Evolutionary conservation across 2,329 filamentous ascomycete genomes (phyloP), one percentile per base, ranked within the genome.

Genomic region (Plenodomus tracheiphilus): DNA sequence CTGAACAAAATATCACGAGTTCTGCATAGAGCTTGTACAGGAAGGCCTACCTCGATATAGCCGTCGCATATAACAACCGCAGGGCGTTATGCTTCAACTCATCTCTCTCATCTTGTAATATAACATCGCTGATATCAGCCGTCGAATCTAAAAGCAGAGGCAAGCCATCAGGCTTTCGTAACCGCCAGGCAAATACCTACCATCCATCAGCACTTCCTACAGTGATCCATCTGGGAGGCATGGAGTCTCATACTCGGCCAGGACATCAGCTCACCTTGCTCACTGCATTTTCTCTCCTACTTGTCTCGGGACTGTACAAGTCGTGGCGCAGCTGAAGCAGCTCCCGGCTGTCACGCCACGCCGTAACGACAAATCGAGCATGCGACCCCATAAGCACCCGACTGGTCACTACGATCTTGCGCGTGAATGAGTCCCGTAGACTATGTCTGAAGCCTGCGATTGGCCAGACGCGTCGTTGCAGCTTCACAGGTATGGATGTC

Each of bases 131-230:
- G 50, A 94, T 77, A 54, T 91, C 80, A 2, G 86, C 87, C 36
- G 89, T 92, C 30, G 86, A 88, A 73, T 93, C 89, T 45, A 93
- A 82, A 72, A 91, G 79, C 74, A 93, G 87, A 46, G 89, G 89
- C 53, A 91, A 46, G 15, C 54, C 54, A 34, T 68, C 65, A n/a
- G 54, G 47, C 42, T 66, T 65, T 17, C 68, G 58, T 18, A 56
- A 40, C 39, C 65, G 55, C 69, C 69, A 72, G 37, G 68, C 68
- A 39, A 66, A 51, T 16, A 71, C 54, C 69, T 72, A 58, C 39
- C 48, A 49, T 21, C 45, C 44, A 58, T 66, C 53, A 62, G 57
- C 54, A 53, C 38, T 22, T 25, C 20, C 5, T 22, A 7, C 20
- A 4, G 7, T 40, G 39, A 43, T 21, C 40, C 32, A 20, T 39